Conservation (phyloP, 179 eudicot genomes). For the Actinidia chinensis region DNA sequence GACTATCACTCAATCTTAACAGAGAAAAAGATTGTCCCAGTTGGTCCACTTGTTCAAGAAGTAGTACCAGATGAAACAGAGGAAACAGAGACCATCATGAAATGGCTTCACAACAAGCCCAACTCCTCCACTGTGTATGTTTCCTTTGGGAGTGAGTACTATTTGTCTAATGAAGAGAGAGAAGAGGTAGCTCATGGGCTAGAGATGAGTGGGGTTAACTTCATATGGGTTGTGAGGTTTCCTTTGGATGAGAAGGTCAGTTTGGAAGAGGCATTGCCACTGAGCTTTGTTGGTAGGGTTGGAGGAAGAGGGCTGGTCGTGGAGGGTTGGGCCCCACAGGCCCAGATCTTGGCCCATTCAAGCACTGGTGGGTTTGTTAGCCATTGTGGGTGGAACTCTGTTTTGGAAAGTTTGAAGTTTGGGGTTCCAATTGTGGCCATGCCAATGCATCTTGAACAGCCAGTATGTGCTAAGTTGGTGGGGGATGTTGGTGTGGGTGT, state of each 20-base stretch:
- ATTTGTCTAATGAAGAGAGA: constrained; percentile 2
- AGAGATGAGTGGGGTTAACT: constrained; percentile 18
- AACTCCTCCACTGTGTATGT: constrained; percentile 11
- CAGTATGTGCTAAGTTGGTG: neutral
- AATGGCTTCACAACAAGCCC: constrained; percentile 10
- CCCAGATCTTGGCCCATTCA: neutral
- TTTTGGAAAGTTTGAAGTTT: neutral
- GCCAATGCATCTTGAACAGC: constrained; percentile 19
- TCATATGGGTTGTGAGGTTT: constrained; percentile 19
- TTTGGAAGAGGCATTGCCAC: constrained; percentile 9
- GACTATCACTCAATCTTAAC: constrained; percentile 2
- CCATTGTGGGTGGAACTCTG: constrained; percentile 10
- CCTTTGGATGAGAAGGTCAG: neutral
- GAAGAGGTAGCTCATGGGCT: constrained; percentile 18
- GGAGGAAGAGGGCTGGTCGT: constrained; percentile 12
- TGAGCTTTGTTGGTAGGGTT: constrained; percentile 10
- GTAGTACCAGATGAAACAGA: neutral
- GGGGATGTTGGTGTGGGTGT: constrained; percentile 13
- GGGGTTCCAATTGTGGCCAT: constrained; percentile 11
- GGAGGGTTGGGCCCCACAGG: constrained; percentile 13
- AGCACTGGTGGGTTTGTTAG: constrained; percentile 14
- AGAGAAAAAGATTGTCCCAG: constrained; percentile 13
- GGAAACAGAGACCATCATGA: neutral
- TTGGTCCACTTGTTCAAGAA: constrained; percentile 10
- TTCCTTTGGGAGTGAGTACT: constrained; percentile 16